A percentile compares a stretch with the other conserved stretches of the same genome.
These are phyloP conservation scores for Fusarium hostae DNA, from an alignment of 2,329 filamentous ascomycete genomes.

Conservation along the genomic window DNA sequence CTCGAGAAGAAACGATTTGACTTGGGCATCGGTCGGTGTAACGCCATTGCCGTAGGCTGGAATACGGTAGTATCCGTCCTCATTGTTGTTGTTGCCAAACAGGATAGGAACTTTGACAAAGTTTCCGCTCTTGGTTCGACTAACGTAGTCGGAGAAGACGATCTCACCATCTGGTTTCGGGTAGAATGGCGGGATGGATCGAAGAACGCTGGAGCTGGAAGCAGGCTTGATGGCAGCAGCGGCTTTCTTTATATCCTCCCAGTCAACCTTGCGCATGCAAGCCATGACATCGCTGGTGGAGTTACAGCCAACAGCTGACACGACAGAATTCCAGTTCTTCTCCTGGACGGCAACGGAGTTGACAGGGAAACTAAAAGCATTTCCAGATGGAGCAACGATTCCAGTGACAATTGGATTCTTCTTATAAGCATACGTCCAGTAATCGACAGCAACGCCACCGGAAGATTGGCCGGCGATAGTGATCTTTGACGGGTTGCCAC, in stretches of 20 bases:
- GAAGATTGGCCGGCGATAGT: constrained; percentile 51
- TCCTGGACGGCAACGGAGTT: constrained; percentile 50
- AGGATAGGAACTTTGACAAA: constrained; percentile 57
- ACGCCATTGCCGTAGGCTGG: constrained; percentile 54
- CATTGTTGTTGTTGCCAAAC: constrained; percentile 57
- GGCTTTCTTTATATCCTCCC: constrained; percentile 51
- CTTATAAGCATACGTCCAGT: constrained; percentile 61
- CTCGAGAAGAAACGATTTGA: constrained; percentile 54
- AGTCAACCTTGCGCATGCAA: constrained; percentile 53
- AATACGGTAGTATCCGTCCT: constrained; percentile 60
- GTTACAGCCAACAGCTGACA: constrained; percentile 53
- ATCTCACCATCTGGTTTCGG: constrained; percentile 54
- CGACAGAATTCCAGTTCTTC: constrained; percentile 57
- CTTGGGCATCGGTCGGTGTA: constrained; percentile 52
- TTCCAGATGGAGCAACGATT: constrained; percentile 59
- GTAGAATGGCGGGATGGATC: constrained; percentile 54
- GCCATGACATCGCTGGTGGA: constrained; percentile 44
- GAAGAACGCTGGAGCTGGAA: constrained; percentile 50
- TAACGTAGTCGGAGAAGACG: constrained; percentile 56
- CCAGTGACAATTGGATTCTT: constrained; percentile 61
- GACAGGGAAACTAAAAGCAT: constrained; percentile 57
- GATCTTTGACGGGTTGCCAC: constrained; percentile 46
- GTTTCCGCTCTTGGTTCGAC: constrained; percentile 46
- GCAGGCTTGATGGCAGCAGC: constrained; percentile 50
- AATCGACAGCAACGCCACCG: constrained; percentile 54